Base-by-base conservation (phyloP, 2,329 filamentous ascomycete species). In the Graphilbum sp. region DNA sequence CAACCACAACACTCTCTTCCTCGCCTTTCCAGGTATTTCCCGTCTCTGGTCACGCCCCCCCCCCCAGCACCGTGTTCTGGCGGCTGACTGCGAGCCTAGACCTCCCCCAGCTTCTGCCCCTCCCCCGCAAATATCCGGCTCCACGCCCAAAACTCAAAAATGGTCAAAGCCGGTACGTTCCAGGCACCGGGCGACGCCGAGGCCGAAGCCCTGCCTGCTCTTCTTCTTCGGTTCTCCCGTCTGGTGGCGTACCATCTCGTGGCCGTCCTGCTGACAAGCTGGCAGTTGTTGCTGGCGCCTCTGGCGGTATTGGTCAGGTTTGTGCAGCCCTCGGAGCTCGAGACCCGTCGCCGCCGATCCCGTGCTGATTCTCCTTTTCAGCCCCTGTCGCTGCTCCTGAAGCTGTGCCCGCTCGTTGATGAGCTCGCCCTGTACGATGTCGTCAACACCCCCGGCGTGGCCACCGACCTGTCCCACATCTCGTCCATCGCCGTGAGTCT, bases 341-440 rank as follows among this genome's bases (percentile, higher is more conserved):
- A 25, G 7, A 25, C n/a, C n/a, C n/a, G n/a, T 25, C 7, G 23
- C 23, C 23, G 23, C 7, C 23, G 23, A 12, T 12, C 27, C 13
- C 13, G 7, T 13, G 27, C 27, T 29, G 13, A 29, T 12, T n/a
- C 10, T 5, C 10, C 27, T 13, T 12, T 29, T 29, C 18, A 96
- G 87, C 90, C 90, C 50, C 73, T 98, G 54, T 98, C 90, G 48
- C 83, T 98, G 50, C 81, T 98, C 52, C 73, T 96, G 59, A 98
- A 98, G 75, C 75, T 81, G 49, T 83, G 71, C 56, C 81, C 86
- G 47, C 75, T 85, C 55, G 71, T 98, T 54, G 80, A 88, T 54
- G 84, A 96, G 68, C 83, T 98, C 53, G 72, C 86, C 44, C 82
- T 98, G 52, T 98, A 95, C 71, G 90, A 98, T 93, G 87, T 98